A percentile compares a stretch with the other conserved stretches of the same genome.
These are phyloP conservation scores for Phialemonium atrogriseum DNA, from an alignment of 2,329 filamentous ascomycete genomes.

Conservation along the genomic window DNA sequence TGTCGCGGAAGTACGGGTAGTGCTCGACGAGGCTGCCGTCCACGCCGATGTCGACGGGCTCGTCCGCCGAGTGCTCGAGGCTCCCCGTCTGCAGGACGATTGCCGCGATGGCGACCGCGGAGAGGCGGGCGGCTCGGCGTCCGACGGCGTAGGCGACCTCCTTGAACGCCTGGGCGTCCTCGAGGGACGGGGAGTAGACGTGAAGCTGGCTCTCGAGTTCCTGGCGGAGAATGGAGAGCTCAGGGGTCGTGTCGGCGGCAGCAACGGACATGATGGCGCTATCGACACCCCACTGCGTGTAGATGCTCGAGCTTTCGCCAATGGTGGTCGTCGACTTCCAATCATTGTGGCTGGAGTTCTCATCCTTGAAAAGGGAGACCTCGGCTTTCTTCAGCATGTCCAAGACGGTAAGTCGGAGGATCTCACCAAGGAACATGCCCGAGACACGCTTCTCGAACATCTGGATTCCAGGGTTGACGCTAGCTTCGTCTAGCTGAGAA, in stretches of 20 bases:
- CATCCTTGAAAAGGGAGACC: conserved; percentile 67
- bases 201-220: conserved; percentile 69
- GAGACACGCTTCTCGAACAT: conserved; percentile 99
- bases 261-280: conserved; percentile 84
- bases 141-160: conserved; percentile 75
- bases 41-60: conserved; percentile 82
- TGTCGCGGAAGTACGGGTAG: conserved; percentile 85
- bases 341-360: conserved; percentile 64
- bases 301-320: conserved; percentile 56
- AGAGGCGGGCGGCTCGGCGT: conserved; percentile 77
- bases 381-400: conserved; percentile 61
- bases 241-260: conserved; percentile 67
- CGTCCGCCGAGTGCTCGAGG: conserved; percentile 51
- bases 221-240: conserved; percentile 65
- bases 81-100: conserved; percentile 75
- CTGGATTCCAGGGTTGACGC: conserved; percentile 86
- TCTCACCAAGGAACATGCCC: conserved; percentile 96
- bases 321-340: conserved; percentile 63
- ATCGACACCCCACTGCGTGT: conserved; percentile 81
- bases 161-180: conserved; percentile 86
- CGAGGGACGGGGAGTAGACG: conserved; percentile 66
- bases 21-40: conserved; percentile 93
- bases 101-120: conserved; percentile 80
- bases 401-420: conserved; percentile 70
- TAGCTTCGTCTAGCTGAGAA: conserved; percentile 64